These are phyloP conservation scores for Ascosphaera pollenicola DNA, from an alignment of 2,329 filamentous ascomycete species.

Conservation along the genomic window DNA sequence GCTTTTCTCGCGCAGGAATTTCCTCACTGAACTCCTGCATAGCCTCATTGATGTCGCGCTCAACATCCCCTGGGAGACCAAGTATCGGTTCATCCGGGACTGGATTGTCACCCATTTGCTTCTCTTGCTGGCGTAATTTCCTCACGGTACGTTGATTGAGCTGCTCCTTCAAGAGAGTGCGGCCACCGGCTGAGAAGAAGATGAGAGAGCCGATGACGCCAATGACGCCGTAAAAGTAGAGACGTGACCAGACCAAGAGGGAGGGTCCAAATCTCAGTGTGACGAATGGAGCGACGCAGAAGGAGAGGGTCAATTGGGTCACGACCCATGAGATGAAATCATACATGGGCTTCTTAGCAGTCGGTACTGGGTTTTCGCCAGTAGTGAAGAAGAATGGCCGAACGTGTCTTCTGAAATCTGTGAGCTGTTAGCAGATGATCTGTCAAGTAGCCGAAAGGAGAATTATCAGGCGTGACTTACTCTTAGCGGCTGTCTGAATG, in stretches of 20 bases:
- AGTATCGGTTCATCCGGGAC: constrained; percentile 31
- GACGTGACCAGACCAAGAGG: constrained; percentile 54
- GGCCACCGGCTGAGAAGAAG: constrained; percentile 65
- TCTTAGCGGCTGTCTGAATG: constrained; percentile 82
- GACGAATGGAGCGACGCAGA: constrained; percentile 66
- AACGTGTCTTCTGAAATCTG: constrained; percentile 72
- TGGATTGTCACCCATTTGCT: no score
- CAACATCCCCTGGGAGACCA: constrained; percentile 58
- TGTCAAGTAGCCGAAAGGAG: neutral
- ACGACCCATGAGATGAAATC: constrained; percentile 53
- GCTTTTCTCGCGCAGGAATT: constrained; percentile 37
- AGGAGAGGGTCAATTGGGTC: constrained; percentile 68
- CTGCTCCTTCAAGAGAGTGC: constrained; percentile 32
- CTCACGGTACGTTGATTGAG: constrained; percentile 34
- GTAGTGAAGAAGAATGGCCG: constrained; percentile 74
- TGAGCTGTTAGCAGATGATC: constrained; percentile 4
- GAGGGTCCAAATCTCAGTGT: constrained; percentile 52
- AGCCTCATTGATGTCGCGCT: constrained; percentile 54
- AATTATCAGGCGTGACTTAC: constrained; percentile 31
- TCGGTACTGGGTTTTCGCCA: constrained; percentile 45
- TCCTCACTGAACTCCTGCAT: constrained; percentile 53
- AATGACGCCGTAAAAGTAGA: constrained; percentile 71
- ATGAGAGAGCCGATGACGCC: constrained; percentile 41
- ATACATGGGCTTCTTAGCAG: constrained; percentile 61
- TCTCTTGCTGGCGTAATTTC: constrained; percentile 5